A percentile compares a stretch with the other conserved stretches of the same genome.
These are phyloP conservation scores for Drosera spatulata DNA, from an alignment of 179 eudicot species.

Conservation along the genomic window DNA sequence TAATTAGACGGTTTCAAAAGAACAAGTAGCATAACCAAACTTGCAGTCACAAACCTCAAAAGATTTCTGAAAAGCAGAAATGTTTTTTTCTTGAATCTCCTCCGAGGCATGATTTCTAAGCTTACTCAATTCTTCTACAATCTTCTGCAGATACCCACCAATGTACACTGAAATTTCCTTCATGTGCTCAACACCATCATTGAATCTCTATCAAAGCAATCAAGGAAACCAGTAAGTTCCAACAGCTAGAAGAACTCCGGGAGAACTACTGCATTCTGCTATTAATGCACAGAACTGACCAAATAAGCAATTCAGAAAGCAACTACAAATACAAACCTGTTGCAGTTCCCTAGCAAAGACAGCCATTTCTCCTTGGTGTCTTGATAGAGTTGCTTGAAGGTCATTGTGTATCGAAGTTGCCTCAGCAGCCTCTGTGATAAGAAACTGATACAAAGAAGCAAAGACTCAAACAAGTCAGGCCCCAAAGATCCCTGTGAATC, in stretches of 20 bases:
- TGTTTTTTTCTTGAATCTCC: slow-evolving; percentile 50
- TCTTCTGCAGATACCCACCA: slow-evolving; percentile 43
- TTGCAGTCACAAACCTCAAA: slow-evolving; percentile 42
- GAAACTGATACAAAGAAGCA: slow-evolving; percentile 31
- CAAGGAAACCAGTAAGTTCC: slow-evolving; percentile 1
- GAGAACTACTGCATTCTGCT: background rate
- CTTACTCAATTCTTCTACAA: slow-evolving; percentile 50
- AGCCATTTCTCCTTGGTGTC: slow-evolving; percentile 87
- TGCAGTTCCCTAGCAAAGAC: slow-evolving; percentile 80
- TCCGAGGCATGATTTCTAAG: slow-evolving; percentile 61
- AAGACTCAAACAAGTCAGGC: background rate
- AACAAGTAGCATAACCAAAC: background rate
- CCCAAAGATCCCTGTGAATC: background rate
- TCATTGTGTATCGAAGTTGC: slow-evolving; percentile 70
- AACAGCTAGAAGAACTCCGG: too few relatives aligned
- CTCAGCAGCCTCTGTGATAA: slow-evolving; percentile 50
- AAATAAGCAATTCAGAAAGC: background rate
- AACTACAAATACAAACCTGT: slow-evolving; percentile 35
- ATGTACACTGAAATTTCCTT: slow-evolving; percentile 50
- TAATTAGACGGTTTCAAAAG: slow-evolving; percentile 4
- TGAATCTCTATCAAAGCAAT: slow-evolving; percentile 53
- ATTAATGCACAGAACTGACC: background rate
- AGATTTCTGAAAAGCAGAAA: slow-evolving; percentile 66
- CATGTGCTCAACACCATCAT: slow-evolving; percentile 41
- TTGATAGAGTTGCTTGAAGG: slow-evolving; percentile 59